Evolutionary conservation across 345 rosid species (phyloP), one percentile per base, ranked within the genome.

Genomic region (Eucalyptus curtisii): DNA sequence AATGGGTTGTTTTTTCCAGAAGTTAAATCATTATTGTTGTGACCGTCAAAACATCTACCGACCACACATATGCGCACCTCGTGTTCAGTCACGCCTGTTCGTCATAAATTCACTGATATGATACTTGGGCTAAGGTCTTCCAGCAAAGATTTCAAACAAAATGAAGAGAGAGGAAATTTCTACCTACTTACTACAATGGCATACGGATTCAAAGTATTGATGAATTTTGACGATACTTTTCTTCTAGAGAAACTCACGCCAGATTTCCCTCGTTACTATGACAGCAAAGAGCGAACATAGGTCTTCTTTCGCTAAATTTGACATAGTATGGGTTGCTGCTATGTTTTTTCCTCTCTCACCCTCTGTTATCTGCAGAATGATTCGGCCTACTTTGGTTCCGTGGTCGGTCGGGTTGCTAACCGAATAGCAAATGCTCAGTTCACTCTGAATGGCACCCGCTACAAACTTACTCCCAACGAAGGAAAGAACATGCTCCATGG

Each of bases 401-500:
- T 95, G 11, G 96, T 97, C 86, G 99, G 99, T 47, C 94, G 99
- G 40, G 94, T 97, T 55, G 99, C 97, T 17, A 97, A 98, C 86
- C 92, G 99, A 93, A 96, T 97, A 44, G 93, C 91, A 76, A 93
- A 95, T 7, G 97, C 99, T 40, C 93, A 92, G 84, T 98, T 95
- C 86, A 95, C 94, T 33, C 88, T 97, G 66, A 91, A 97, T 81
- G 99, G 98, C 61, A 89, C 88, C 86, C 91, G 50, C 37, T 97
- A 96, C 89, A 94, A 95, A 88, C 92, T 97, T 25, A 90, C 86
- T 87, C 93, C 96, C 86, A 98, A 98, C 87, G 98, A 95, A 45
- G 98, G 97, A 79, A 93, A 94, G 86, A 97, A 97, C 93, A 95
- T 89, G 89, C 96, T 98, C 89, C 99, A 98, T 66, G 89, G 88